Conservation (phyloP, 352 stramenopile genomes). For the Phytopythium boreale region DNA sequence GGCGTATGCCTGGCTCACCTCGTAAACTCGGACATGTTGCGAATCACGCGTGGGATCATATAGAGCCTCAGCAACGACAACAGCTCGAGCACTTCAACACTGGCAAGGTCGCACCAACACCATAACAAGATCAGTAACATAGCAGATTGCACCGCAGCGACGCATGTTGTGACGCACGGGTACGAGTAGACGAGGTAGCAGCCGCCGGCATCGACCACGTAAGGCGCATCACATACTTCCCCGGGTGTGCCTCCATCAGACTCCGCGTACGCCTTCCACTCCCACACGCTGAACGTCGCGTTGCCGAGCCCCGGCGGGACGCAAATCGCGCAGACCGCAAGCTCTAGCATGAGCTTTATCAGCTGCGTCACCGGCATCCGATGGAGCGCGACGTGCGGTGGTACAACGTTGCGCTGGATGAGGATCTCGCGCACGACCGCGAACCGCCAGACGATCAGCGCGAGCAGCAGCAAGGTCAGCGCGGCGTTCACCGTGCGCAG, state of each 20-base stretch:
- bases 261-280: constrained; percentile 69
- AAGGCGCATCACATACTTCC: constrained; percentile 28
- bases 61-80: constrained; percentile 69
- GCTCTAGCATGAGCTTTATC: constrained; percentile 36
- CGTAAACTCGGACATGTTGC: constrained; percentile 73
- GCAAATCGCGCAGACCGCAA: constrained; percentile 45
- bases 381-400: constrained; percentile 46
- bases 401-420: constrained; percentile 57
- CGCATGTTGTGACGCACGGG: constrained; percentile 30
- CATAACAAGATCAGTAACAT: not conserved
- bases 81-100: constrained; percentile 65
- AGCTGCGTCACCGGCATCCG: constrained; percentile 44
- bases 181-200: constrained; percentile 76
- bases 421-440: constrained; percentile 51
- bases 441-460: constrained; percentile 55
- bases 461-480: constrained; percentile 47
- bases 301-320: constrained; percentile 42
- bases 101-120: constrained; percentile 10
- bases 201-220: constrained; percentile 24
- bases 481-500: constrained; percentile 40
- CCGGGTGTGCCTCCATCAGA: not conserved
- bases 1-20: constrained; percentile 28
- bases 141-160: not conserved
- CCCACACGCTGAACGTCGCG: constrained; percentile 48
- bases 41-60: constrained; percentile 69